A percentile compares a stretch with the other conserved stretches of the same genome.
Evolutionary conservation across 371 early-diverging fungal genomes (phyloP).

Genomic region (Mortierella sp.): DNA sequence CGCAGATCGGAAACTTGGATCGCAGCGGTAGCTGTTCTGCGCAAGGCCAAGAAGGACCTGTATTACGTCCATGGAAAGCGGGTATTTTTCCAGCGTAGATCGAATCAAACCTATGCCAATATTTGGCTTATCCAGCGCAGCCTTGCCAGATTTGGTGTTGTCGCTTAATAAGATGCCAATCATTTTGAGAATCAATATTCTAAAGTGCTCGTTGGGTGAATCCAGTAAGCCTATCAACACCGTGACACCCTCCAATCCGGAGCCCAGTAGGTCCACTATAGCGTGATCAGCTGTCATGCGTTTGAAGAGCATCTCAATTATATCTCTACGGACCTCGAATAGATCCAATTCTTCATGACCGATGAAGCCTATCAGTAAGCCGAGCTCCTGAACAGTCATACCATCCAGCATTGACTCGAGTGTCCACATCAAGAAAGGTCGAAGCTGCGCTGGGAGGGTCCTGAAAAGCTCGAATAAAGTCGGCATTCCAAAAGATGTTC

Average conservation of each 20-base stretch:
- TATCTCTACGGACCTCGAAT: constrained; percentile 56
- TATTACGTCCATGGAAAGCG: constrained; percentile 58
- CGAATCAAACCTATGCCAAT: constrained; percentile 55
- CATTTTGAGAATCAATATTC: constrained; percentile 57
- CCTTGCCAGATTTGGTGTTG: constrained; percentile 58
- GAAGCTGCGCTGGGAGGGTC: constrained; percentile 48
- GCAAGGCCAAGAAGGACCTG: constrained; percentile 56
- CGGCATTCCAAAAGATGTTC: constrained; percentile 48
- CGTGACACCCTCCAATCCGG: constrained; percentile 54
- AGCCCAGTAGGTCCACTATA: constrained; percentile 53
- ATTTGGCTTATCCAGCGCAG: constrained; percentile 53
- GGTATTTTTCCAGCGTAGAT: constrained; percentile 47
- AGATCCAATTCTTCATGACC: constrained; percentile 52
- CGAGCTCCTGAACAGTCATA: constrained; percentile 55
- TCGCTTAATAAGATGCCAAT: constrained; percentile 59
- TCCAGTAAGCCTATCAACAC: constrained; percentile 56
- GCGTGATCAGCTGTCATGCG: constrained; percentile 53
- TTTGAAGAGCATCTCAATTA: constrained; percentile 57
- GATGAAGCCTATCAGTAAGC: constrained; percentile 51
- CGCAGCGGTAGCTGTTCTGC: constrained; percentile 56
- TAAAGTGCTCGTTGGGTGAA: constrained; percentile 57
- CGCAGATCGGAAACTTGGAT: constrained; percentile 38
- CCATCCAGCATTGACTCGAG: constrained; percentile 60
- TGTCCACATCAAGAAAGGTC: constrained; percentile 58
- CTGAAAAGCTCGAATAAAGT: constrained; percentile 54